Evolutionary conservation across 176 grass and related monocot genomes (phyloP), one percentile per base, ranked within the genome.

Genomic region (Phoenix dactylifera): DNA sequence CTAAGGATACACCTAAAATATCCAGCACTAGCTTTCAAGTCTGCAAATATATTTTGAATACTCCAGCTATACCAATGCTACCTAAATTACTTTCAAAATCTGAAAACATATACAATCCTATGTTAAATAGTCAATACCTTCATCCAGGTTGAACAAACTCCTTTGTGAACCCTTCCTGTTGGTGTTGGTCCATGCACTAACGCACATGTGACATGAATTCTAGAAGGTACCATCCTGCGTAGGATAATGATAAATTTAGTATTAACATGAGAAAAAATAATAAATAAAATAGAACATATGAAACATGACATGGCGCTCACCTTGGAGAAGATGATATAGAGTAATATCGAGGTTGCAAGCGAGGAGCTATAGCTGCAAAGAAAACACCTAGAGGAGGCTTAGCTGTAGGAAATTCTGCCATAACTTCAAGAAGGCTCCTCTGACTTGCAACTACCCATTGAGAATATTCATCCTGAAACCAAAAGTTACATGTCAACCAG

Each of bases 131-230:
- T 44, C 12, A 44, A 44, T 71, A 95, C 89, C 75, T 95, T 95
- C 89, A 95, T 95, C 89, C 89, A 95, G 62, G 89, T 95, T 0
- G 89, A 95, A 76, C 89, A 95, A 77, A 95, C 71, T 77, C 89
- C 89, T 68, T 95, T 76, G 61, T 95, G 89, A 71, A 88, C 82
- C 75, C 89, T 88, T 77, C 85, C 89, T 15, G 85, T 95, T 57
- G 85, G 81, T 53, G 89, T 88, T 57, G 85, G 85, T 18, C 85
- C 89, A 60, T 95, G 77, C 63, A 95, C 89, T 54, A 95, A 73
- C 20, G 89, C 85, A 68, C 89, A 89, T 50, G 89, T 95, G 52
- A 85, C 89, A 84, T 89, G 81, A 85, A 95, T 95, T 76, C 84
- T 85, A 18, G 64, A 74, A 3, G 89, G 72, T 49, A 61, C 67